Conservation (phyloP, 108 stramenopile species). For the Nannochloropsis salina region DNA sequence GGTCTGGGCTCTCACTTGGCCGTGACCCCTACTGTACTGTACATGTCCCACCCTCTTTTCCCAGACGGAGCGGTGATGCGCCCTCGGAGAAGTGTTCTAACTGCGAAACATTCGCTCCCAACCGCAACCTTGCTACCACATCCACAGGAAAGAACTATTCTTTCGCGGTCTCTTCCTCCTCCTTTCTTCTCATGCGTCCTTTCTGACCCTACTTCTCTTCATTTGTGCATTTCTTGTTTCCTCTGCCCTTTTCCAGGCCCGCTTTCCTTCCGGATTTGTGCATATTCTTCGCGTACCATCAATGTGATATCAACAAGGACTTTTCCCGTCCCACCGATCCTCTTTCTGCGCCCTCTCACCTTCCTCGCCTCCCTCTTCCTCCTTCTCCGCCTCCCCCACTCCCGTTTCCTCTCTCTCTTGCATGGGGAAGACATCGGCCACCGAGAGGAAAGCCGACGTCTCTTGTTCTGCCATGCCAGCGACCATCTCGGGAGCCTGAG, state of each 20-base stretch:
- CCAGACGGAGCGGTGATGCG: too few relatives aligned
- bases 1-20: too few relatives aligned
- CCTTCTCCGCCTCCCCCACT: not conserved
- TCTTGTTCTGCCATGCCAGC: not conserved
- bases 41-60: too few relatives aligned
- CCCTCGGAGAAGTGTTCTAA: too few relatives aligned
- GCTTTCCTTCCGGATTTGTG: not conserved
- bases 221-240: not conserved
- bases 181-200: not conserved
- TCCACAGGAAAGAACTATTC: not conserved
- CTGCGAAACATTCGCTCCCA: too few relatives aligned
- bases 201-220: not conserved
- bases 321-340: not conserved
- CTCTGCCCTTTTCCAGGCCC: not conserved
- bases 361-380: not conserved
- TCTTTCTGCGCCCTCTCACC: not conserved
- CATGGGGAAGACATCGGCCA: not conserved
- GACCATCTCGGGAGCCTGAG: slow-evolving; percentile 1
- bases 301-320: not conserved
- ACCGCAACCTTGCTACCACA: not conserved
- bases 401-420: not conserved
- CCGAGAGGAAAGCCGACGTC: not conserved
- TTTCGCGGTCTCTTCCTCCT: not conserved
- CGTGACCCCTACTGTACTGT: too few relatives aligned
- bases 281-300: not conserved